A percentile compares a stretch with the other conserved stretches of the same genome.
phyloP scores from a whole-genome alignment of 352 stramenopile genomes.

The Phytophthora tubulina region DNA sequence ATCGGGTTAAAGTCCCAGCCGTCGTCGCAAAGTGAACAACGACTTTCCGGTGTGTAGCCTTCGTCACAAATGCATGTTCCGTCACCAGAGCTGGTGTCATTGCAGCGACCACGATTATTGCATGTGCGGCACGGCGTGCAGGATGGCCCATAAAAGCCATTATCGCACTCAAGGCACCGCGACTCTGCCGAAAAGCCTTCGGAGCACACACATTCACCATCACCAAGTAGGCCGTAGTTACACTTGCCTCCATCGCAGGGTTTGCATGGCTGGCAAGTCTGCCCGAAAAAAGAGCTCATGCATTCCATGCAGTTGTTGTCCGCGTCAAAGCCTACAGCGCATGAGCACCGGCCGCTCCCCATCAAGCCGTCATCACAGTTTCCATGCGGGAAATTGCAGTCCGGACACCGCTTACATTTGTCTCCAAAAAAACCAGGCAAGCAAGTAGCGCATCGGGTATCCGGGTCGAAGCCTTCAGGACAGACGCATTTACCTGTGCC shows the following conservation, averaged over 20 bases:
- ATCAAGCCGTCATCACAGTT: slow-evolving; percentile 86
- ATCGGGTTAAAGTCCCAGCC: slow-evolving; percentile 91
- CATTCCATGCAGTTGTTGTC: slow-evolving; percentile 84
- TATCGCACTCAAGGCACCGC: slow-evolving; percentile 79
- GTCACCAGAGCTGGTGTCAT: slow-evolving; percentile 73
- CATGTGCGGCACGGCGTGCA: slow-evolving; percentile 85
- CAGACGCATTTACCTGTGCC: slow-evolving; percentile 80
- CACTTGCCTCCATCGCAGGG: slow-evolving; percentile 84
- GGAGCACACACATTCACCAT: slow-evolving; percentile 83
- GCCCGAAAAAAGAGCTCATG: slow-evolving; percentile 84
- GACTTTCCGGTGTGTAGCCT: slow-evolving; percentile 79
- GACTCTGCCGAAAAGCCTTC: slow-evolving; percentile 81
- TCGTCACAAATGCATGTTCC: slow-evolving; percentile 86
- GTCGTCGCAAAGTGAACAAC: slow-evolving; percentile 83
- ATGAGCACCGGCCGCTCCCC: slow-evolving; percentile 86
- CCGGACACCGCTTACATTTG: slow-evolving; percentile 74
- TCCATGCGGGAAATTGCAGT: slow-evolving; percentile 88
- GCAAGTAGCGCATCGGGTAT: slow-evolving; percentile 80
- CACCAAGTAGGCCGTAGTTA: slow-evolving; percentile 80
- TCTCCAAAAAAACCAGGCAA: slow-evolving; percentile 79
- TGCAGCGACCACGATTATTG: slow-evolving; percentile 85
- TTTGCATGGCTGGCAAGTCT: slow-evolving; percentile 76
- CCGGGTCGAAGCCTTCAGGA: slow-evolving; percentile 75
- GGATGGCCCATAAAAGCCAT: slow-evolving; percentile 77
- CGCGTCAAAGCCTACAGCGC: slow-evolving; percentile 82